Evolutionary conservation across 2,329 filamentous ascomycete species (phyloP).

Genomic region (Zasmidium cellare): DNA sequence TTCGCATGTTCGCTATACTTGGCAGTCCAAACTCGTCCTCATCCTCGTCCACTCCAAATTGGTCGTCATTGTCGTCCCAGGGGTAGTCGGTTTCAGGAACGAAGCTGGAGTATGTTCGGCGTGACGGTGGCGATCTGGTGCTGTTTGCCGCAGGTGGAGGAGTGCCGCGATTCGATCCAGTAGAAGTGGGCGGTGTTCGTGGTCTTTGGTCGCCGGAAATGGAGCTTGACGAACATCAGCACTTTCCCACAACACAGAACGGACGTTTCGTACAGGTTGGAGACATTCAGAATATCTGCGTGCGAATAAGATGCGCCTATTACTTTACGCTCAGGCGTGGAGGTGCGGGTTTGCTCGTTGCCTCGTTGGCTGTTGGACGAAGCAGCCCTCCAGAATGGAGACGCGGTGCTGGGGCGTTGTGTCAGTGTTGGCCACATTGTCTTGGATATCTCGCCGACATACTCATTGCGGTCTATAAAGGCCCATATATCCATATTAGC

Average conservation of each 20-base stretch:
- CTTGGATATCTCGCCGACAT: neutral
- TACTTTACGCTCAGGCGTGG: constrained; percentile 62
- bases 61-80: constrained; percentile 74
- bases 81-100: constrained; percentile 79
- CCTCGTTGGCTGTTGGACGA: constrained; percentile 45
- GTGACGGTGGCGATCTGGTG: constrained; percentile 56
- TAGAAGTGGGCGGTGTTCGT: constrained; percentile 68
- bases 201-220: constrained; percentile 56
- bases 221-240: constrained; percentile 19
- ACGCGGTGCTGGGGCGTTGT: constrained; percentile 63
- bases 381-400: constrained; percentile 80
- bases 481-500: constrained; percentile 41
- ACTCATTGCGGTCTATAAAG: constrained; percentile 39
- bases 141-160: constrained; percentile 57
- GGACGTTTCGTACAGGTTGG: constrained; percentile 62
- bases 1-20: constrained; percentile 86
- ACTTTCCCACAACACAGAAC: neutral
- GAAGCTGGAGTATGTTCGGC: constrained; percentile 77
- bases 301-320: constrained; percentile 96
- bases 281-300: constrained; percentile 88
- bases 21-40: constrained; percentile 95
- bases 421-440: constrained; percentile 7
- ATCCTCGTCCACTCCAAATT: constrained; percentile 78
- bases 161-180: constrained; percentile 54
- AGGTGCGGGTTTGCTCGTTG: constrained; percentile 41